Base-by-base conservation (phyloP, 2,329 filamentous ascomycete species). In the Basipetospora chlamydospora region DNA sequence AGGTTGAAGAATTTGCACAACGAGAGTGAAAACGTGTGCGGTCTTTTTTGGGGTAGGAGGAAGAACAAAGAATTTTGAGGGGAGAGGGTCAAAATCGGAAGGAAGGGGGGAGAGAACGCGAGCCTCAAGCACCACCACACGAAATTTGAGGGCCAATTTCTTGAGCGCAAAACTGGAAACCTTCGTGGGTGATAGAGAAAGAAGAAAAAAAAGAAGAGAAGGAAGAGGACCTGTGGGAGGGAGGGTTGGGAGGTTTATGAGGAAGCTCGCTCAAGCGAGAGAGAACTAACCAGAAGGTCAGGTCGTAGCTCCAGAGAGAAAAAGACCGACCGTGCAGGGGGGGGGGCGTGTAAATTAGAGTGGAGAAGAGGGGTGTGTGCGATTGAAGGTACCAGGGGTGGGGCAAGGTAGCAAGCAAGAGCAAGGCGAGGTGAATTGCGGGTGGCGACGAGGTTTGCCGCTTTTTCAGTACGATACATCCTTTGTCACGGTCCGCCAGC, bases 151-250 rank as follows among this genome's bases (percentile, higher is more conserved):
- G 52, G 58, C 52, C 42, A 41, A 41, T 39, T 39, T 38, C 35
- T 32, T 34, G 43, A 45, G 41, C 28, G 21, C 28, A 44, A 43
- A 42, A 42, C 39, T 39, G 41, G 54, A 58, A 58, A 52, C 63
- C 64, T 64, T 63, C 63, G 62, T 64, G 62, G 63, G 63, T 66
- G 57, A 57, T 49, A 55, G 50, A 47, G 46, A 52, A 48, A 48
- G 46, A 52, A 49, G 54, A 53, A 51, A 52, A 51, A 48, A 50
- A 47, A 46, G 36, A 41, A 44, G 41, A 42, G 25, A 28, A 33
- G 36, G 22, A 28, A 15, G 23, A 35, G 28, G 34, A 25, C 11
- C 9, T 13, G 25, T 36, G 34, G 34, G 26, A 36, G 16, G 16
- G 22, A 23, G 22, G 22, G 22, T 32, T 31, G 35, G 22, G 35